These are phyloP conservation scores for Coprinopsis marcescibilis DNA, from an alignment of 768 basidiomycete species.

Conservation along the genomic window DNA sequence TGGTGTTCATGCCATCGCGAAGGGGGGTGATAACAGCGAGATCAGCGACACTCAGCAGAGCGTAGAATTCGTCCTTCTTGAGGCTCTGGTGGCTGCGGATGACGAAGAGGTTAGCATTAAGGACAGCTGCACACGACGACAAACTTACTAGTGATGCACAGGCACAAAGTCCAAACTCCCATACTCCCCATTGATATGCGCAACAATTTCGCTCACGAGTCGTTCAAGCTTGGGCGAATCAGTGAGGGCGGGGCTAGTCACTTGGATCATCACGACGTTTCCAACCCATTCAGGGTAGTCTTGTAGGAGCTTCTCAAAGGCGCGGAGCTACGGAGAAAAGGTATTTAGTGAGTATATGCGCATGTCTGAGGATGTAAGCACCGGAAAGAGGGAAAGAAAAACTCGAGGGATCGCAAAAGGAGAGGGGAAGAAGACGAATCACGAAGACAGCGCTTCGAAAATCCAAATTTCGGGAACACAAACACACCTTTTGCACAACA, in stretches of 20 bases:
- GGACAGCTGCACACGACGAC: background rate
- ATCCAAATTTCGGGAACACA: background rate
- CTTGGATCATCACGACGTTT: constrained; percentile 83
- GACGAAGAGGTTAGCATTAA: background rate
- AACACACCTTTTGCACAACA: constrained; percentile 81
- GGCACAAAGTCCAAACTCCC: constrained; percentile 94
- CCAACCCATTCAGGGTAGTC: constrained; percentile 96
- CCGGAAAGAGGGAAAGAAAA: background rate
- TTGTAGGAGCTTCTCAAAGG: constrained; percentile 89
- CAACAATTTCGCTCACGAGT: constrained; percentile 88
- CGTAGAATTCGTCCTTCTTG: constrained; percentile 98
- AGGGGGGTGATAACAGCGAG: constrained; percentile 93
- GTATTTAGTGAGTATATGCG: background rate
- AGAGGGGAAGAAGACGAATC: too few species aligned
- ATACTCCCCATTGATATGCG: constrained; percentile 93
- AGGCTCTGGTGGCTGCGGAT: constrained; percentile 82
- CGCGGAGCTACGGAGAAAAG: constrained; percentile 57
- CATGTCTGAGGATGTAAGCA: background rate
- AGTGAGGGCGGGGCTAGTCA: constrained; percentile 87
- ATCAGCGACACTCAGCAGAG: constrained; percentile 87
- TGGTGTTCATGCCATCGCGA: constrained; percentile 99
- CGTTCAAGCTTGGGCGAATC: constrained; percentile 93
- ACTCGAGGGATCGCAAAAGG: too few species aligned
- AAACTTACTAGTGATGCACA: constrained; percentile 91
- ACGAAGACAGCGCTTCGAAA: too few species aligned